These are phyloP conservation scores for Mixia osmundae DNA, from an alignment of 1,284 basidiomycete species.

Conservation along the genomic window DNA sequence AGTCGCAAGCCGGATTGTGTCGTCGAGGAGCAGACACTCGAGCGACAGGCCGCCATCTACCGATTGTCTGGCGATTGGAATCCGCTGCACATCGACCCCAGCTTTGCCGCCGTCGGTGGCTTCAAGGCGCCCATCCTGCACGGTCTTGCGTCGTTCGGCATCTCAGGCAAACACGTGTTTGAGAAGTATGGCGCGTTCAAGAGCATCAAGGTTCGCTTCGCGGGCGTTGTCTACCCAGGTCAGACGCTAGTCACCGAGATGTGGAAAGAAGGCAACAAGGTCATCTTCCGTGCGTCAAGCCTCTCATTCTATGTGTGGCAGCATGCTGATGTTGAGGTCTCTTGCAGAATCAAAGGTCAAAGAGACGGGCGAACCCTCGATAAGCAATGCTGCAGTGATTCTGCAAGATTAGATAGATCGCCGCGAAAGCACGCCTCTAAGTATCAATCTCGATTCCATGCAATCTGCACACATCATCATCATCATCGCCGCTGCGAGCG, in stretches of 20 bases:
- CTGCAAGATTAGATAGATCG: too few species aligned
- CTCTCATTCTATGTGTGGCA: too few species aligned
- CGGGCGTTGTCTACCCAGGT: constrained; percentile 78
- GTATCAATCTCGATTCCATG: too few species aligned
- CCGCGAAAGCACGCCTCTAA: too few species aligned
- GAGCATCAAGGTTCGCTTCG: constrained; percentile 90
- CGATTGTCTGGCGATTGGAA: constrained; percentile 74
- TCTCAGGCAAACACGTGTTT: constrained; percentile 79
- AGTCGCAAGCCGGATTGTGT: constrained; percentile 60
- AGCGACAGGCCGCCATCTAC: constrained; percentile 71
- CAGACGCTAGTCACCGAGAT: constrained; percentile 85
- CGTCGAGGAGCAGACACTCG: constrained; percentile 59
- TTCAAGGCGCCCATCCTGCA: constrained; percentile 50
- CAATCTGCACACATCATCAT: too few species aligned
- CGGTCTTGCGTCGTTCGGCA: constrained; percentile 66
- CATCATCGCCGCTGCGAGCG: too few species aligned
- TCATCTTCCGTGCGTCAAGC: constrained; percentile 76
- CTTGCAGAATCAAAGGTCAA: too few species aligned
- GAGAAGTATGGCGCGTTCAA: constrained; percentile 64
- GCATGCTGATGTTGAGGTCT: too few species aligned
- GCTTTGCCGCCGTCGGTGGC: constrained; percentile 81
- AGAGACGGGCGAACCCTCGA: too few species aligned
- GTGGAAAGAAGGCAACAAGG: constrained; percentile 89
- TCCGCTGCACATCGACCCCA: constrained; percentile 43
- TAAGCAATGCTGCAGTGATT: too few species aligned